Evolutionary conservation across 148 eudicot genomes (phyloP), one percentile per base, ranked within the genome.

Genomic region (Diospyros kaki): DNA sequence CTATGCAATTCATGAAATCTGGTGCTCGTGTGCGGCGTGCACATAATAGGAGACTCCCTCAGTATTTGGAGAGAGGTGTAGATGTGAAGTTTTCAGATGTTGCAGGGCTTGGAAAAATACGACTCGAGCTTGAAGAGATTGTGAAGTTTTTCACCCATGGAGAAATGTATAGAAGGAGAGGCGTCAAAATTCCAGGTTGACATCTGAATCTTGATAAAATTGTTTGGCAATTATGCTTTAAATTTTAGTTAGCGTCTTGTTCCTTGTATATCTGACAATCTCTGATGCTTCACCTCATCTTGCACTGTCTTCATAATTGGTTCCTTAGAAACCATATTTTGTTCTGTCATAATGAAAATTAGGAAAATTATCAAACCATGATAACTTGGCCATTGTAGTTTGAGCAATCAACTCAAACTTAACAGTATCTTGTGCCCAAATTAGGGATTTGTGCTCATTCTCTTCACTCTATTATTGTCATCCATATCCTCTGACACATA

Each of bases 81-180:
- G 95, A 94, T 83, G 98, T 94, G 81, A 91, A 94, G 86, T 94
- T 94, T 81, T 14, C 94, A 39, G 98, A 94, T 90, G 98, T 94
- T 80, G 98, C 98, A 1, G 98, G 98, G 75, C 97, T 94, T 68
- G 98, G 98, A 66, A 94, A 94, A 81, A 94, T 94, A 73, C 77
- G 97, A 64, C 82, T 88, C 68, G 98, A 94, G 87, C 90, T 94
- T 73, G 98, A 94, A 85, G 98, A 94, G 89, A 86, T 94, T 80
- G 98, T 94, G 55, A 91, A 94, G 72, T 94, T 94, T 66, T 94
- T 94, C 79, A 94, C 97, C 2, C 91, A 91, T 74, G 98, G 97
- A 17, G 98, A 94, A 67, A 89, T 88, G 87, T 94, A 91, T 66
- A 88, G 98, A 8, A 84, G 92, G 81, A 87, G 98, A 83, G 98